Percentiles rank a stretch among this genome's conserved stretches.
Conservation (phyloP, 257 asterid species). For the Solanum sparsipilum region DNA sequence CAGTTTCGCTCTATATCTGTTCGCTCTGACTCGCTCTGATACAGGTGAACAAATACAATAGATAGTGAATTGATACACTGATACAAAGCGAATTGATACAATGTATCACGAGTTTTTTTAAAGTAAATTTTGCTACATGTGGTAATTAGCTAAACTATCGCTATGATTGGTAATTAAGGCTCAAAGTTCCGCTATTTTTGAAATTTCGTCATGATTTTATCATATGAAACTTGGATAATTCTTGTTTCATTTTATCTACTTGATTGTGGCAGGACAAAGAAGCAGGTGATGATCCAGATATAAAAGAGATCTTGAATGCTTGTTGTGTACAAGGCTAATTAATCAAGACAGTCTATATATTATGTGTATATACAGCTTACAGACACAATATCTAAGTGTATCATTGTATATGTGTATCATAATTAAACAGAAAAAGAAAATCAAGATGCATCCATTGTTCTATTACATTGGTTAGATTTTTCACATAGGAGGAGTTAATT, state of each 20-base stretch:
- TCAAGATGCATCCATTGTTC: background rate
- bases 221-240: background rate
- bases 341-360: background rate
- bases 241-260: background rate
- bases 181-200: background rate
- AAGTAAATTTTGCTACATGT: background rate
- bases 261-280: constrained; percentile 63
- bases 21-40: background rate
- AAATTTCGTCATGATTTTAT: background rate
- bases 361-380: background rate
- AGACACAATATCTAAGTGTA: background rate
- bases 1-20: background rate
- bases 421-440: too few species aligned
- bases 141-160: background rate
- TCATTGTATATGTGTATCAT: background rate
- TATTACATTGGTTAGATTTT: background rate
- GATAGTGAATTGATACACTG: too few species aligned
- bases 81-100: too few species aligned
- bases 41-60: background rate
- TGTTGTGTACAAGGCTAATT: constrained; percentile 37
- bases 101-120: background rate
- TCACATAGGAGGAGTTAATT: background rate
- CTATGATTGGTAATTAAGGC: background rate
- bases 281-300: constrained; percentile 84
- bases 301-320: constrained; percentile 58